phyloP scores from a whole-genome alignment of 768 basidiomycete species.

The Kwoniella mangroviensis region DNA sequence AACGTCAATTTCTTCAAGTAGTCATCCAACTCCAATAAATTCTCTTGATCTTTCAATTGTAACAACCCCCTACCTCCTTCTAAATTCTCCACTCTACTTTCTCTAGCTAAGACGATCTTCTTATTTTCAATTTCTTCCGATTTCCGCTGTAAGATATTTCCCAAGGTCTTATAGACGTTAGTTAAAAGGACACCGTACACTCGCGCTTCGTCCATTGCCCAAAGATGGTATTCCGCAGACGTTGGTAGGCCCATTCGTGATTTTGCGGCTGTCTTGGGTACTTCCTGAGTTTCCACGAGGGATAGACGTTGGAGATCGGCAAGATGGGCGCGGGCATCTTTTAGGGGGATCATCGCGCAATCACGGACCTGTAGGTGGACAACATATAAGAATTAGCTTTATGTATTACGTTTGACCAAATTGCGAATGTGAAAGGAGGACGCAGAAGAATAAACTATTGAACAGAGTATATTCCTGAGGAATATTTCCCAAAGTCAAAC shows the following conservation, averaged over 20 bases:
- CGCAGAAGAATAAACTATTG: too few relatives aligned
- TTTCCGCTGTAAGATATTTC: slow-evolving; percentile 77
- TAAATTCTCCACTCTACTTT: slow-evolving; percentile 76
- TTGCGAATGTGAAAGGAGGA: too few relatives aligned
- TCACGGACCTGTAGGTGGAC: slow-evolving; percentile 75
- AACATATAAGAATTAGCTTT: neutral
- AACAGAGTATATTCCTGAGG: too few relatives aligned
- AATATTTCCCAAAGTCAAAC: too few relatives aligned
- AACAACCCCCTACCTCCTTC: slow-evolving; percentile 74
- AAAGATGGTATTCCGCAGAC: slow-evolving; percentile 62
- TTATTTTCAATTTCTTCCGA: slow-evolving; percentile 75
- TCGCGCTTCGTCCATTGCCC: slow-evolving; percentile 87
- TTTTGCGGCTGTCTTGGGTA: slow-evolving; percentile 86
- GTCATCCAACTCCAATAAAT: slow-evolving; percentile 73
- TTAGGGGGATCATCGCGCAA: slow-evolving; percentile 86
- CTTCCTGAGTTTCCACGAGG: slow-evolving; percentile 87
- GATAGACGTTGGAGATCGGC: slow-evolving; percentile 78
- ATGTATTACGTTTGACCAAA: too few relatives aligned
- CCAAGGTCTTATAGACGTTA: slow-evolving; percentile 85
- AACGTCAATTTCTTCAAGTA: slow-evolving; percentile 75
- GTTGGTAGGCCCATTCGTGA: slow-evolving; percentile 64
- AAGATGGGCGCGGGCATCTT: slow-evolving; percentile 80
- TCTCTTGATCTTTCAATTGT: slow-evolving; percentile 74
- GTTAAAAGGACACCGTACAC: slow-evolving; percentile 77
- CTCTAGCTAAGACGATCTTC: slow-evolving; percentile 76